Conservation (phyloP, 257 asterid species). For the Lavandula angustifolia region DNA sequence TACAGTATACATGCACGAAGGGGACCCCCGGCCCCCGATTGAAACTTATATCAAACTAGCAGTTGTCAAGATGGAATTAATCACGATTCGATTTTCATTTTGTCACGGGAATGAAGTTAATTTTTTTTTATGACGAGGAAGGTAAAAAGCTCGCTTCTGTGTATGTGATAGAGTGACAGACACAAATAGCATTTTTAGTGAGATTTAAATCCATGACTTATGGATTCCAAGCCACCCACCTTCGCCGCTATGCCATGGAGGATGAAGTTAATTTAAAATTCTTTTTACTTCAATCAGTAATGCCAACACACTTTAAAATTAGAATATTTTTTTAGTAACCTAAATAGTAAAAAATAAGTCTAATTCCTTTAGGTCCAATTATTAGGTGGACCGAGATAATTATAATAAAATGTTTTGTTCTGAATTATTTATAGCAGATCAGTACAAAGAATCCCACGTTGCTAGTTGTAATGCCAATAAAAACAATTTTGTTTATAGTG, state of each 20-base stretch:
- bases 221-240: too few relatives aligned
- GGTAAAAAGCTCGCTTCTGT: too few relatives aligned
- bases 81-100: too few relatives aligned
- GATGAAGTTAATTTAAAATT: background rate
- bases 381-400: slow-evolving; percentile 23
- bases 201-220: too few relatives aligned
- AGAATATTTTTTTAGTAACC: background rate
- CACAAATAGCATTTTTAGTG: too few relatives aligned
- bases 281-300: background rate
- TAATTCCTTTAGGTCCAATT: slow-evolving; percentile 19
- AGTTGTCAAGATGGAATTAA: slow-evolving; percentile 1
- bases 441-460: slow-evolving; percentile 24
- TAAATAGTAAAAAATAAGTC: background rate
- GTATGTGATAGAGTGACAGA: too few relatives aligned
- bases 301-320: background rate
- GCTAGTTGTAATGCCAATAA: slow-evolving; percentile 1
- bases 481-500: background rate
- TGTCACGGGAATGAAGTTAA: too few relatives aligned
- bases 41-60: slow-evolving; percentile 38
- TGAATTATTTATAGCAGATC: slow-evolving; percentile 11
- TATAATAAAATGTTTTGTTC: background rate
- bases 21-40: slow-evolving; percentile 41
- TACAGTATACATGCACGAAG: slow-evolving; percentile 37
- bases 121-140: too few relatives aligned
- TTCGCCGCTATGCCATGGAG: too few relatives aligned